Base-by-base conservation (phyloP, 345 rosid species). In the Dovyalis caffra region DNA sequence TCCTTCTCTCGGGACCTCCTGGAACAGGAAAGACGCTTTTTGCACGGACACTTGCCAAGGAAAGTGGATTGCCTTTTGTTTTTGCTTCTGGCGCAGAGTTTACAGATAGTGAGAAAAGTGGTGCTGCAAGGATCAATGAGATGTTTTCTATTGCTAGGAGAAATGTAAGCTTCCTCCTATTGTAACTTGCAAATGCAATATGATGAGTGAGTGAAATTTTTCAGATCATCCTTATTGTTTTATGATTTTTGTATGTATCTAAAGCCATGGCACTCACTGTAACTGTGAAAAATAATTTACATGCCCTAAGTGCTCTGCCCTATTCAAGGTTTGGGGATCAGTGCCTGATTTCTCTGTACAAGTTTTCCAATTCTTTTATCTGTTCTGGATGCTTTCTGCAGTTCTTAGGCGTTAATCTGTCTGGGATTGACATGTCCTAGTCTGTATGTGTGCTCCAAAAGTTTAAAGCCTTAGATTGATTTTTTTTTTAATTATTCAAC, bases 21-120 rank as follows among this genome's bases (percentile, higher is more conserved):
- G 99, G 99, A 79, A 95, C 99, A 11, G 99, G 99, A 61, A 95
- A 95, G 83, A 95, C 99, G 58, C 95, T 92, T 76, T 95, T 95
- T 88, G 99, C 99, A 0, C 85, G 99, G 78, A 89, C 99, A 63
- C 95, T 95, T 73, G 85, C 99, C 38, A 95, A 95, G 83, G 92
- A 90, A 87, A 90, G 99, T 84, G 99, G 99, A 64, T 76, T 92
- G 80, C 97, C 99, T 57, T 92, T 95, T 69, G 95, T 95, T 76
- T 92, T 90, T 86, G 97, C 99, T 74, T 92, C 99, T 62, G 99
- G 97, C 80, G 99, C 97, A 1, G 97, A 95, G 87, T 91, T 95
- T 78, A 90, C 95, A 12, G 98, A 94, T 61, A 90, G 97, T 78
- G 97, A 91, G 85, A 90, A 89, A 83, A 89, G 97, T 78, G 97